phyloP scores from a whole-genome alignment of 768 basidiomycete species.

The Fistulinella prunicolor region DNA sequence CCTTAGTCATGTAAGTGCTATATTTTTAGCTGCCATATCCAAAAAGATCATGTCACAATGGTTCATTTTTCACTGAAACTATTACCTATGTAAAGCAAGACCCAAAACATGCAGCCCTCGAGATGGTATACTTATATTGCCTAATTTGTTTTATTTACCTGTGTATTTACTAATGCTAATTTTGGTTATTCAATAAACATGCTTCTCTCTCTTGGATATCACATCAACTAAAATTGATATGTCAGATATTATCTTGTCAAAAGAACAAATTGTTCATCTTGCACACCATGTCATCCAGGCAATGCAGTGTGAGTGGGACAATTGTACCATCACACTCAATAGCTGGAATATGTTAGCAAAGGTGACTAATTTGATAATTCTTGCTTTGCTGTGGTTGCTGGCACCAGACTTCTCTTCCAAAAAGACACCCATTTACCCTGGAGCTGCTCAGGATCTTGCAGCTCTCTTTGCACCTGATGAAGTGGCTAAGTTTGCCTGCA shows the following conservation, averaged over 20 bases:
- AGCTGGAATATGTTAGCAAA: slow-evolving; percentile 29
- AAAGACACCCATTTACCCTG: not conserved
- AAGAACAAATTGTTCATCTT: slow-evolving; percentile 16
- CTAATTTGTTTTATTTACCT: too few relatives aligned
- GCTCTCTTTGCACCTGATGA: slow-evolving; percentile 7
- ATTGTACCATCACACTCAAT: slow-evolving; percentile 24
- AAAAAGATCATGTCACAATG: too few relatives aligned
- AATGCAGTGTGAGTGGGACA: slow-evolving; percentile 31
- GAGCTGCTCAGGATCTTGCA: slow-evolving; percentile 13
- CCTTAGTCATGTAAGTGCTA: too few relatives aligned
- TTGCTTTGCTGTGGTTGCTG: slow-evolving; percentile 6
- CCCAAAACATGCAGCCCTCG: too few relatives aligned
- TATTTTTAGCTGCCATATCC: too few relatives aligned
- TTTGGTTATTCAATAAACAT: not conserved
- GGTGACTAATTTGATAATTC: slow-evolving; percentile 24
- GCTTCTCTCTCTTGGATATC: slow-evolving; percentile 2
- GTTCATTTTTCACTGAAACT: too few relatives aligned
- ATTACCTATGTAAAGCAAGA: too few relatives aligned
- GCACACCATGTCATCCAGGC: slow-evolving; percentile 24
- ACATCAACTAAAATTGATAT: slow-evolving; percentile 12
- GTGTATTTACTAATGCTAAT: too few relatives aligned
- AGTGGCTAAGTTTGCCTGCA: slow-evolving; percentile 18
- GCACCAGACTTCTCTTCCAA: not conserved
- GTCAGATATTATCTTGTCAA: slow-evolving; percentile 20
- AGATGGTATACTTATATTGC: too few relatives aligned